phyloP scores from a whole-genome alignment of 768 basidiomycete species.

The Phlebiopsis flavidoalba region DNA sequence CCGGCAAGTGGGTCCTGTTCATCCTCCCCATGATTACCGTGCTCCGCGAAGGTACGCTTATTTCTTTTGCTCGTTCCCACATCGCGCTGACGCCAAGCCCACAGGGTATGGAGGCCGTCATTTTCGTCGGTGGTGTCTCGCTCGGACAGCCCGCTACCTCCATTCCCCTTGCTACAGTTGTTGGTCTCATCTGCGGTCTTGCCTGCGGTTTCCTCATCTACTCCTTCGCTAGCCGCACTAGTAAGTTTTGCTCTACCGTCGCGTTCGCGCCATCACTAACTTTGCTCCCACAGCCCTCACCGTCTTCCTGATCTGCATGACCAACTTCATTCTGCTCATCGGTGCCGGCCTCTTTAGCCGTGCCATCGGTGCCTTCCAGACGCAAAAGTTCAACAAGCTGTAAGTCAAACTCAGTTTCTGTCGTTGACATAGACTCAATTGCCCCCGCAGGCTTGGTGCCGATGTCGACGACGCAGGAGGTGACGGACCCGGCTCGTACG shows the following conservation, averaged over 20 bases:
- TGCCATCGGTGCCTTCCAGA: constrained; percentile 67
- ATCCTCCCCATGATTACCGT: constrained; percentile 89
- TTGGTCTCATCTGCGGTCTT: constrained; percentile 76
- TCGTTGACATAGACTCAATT: not conserved
- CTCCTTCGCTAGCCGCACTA: constrained; percentile 67
- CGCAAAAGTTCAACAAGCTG: constrained; percentile 57
- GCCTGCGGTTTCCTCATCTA: constrained; percentile 75
- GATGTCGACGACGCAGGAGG: constrained; percentile 66
- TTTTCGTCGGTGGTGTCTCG: constrained; percentile 93
- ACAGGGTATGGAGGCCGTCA: constrained; percentile 80
- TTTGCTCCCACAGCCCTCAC: constrained; percentile 50
- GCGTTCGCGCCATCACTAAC: not conserved
- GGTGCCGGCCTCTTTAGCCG: constrained; percentile 91
- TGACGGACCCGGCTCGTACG: constrained; percentile 80
- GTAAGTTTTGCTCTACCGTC: constrained; percentile 32
- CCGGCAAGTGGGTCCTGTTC: constrained; percentile 85
- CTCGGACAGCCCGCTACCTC: constrained; percentile 76
- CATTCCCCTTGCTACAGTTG: constrained; percentile 88
- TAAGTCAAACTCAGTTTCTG: constrained; percentile 14
- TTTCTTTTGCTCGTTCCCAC: not conserved
- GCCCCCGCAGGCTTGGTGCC: constrained; percentile 47
- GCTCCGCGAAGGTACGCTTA: constrained; percentile 70
- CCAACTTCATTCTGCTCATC: constrained; percentile 87
- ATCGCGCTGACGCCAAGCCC: not conserved
- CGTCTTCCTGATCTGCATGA: constrained; percentile 88